A percentile compares a stretch with the other conserved stretches of the same genome.
Conservation (phyloP, 352 stramenopile species). For the Pythium chondricola region DNA sequence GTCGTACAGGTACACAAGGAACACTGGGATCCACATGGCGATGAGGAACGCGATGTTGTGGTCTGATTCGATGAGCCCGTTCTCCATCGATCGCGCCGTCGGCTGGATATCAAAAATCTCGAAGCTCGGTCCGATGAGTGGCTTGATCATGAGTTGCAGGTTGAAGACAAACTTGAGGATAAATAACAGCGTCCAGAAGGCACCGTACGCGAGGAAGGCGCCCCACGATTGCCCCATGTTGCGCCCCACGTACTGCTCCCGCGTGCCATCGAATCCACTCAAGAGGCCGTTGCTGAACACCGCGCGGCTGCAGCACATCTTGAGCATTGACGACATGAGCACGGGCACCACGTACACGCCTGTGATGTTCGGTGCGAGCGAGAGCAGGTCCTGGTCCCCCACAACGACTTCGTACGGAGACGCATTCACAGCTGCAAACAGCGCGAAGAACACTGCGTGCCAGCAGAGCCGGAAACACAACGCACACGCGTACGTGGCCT, state of each 20-base stretch:
- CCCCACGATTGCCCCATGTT: conserved; percentile 72
- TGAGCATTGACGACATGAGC: conserved; percentile 45
- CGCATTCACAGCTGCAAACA: conserved; percentile 64
- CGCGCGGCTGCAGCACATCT: conserved; percentile 54
- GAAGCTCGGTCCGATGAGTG: conserved; percentile 94
- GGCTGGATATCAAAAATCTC: conserved; percentile 88
- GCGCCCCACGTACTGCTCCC: conserved; percentile 77
- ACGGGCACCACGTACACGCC: conserved; percentile 58
- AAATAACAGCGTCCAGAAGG: conserved; percentile 81
- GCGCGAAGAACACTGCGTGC: conserved; percentile 74
- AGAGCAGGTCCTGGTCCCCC: conserved; percentile 53
- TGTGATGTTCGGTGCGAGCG: conserved; percentile 44
- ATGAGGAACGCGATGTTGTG: conserved; percentile 80
- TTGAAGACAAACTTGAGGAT: conserved; percentile 96
- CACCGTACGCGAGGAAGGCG: conserved; percentile 52
- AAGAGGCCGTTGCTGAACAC: conserved; percentile 56
- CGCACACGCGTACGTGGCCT: conserved; percentile 43
- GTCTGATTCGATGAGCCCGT: conserved; percentile 58
- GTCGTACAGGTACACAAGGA: conserved; percentile 86
- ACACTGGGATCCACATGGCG: conserved; percentile 70
- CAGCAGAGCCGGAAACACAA: conserved; percentile 72
- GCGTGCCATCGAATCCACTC: conserved; percentile 58
- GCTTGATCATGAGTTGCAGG: conserved; percentile 96
- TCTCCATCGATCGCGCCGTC: conserved; percentile 30
- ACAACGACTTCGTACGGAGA: conserved; percentile 61